Evolutionary conservation across 1,284 basidiomycete species (phyloP), one percentile per base, ranked within the genome.

Genomic region (Ustilago curta): DNA sequence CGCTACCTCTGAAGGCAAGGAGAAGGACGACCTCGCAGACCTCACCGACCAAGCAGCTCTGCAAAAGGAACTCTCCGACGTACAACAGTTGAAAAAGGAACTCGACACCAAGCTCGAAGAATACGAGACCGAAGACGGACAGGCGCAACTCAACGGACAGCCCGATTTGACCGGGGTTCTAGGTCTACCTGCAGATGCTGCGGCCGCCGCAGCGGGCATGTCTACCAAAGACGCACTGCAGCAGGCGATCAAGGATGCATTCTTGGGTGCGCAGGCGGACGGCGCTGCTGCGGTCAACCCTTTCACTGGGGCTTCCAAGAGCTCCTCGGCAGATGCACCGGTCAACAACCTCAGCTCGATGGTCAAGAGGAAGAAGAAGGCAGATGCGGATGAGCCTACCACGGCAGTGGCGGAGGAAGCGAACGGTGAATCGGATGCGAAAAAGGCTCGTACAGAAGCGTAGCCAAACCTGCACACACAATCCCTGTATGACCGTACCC

Each of bases 21-120:
- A 80, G 43, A 71, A 71, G 32, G 79, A 81, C 61, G 79, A 79
- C 16, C 60, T 84, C 6, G 61, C 61, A 14, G 56, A 69, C 0
- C 64, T 83, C 19, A 52, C 57, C 47, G 60, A 58, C 39, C 59
- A 73, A 9, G 59, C 71, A 27, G 58, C 73, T 21, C 49, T 80
- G 11, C 21, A 69, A 42, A 57, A 63, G 27, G 82, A 84, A 45
- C 57, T 74, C 4, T 55, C 73, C 12, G 83, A 84, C 52, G 70
- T 82, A 11, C 45, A 67, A 29, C 79, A 79, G 40, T 73, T 84
- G 52, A 74, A 83, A 31, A 58, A 68, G 25, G 83, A 84, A 31
- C 68, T 84, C 59, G 71, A 81, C 43, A 59, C 57, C 54, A 84
- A 84, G 64, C 58, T 84, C 25, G 80, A 81, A 23, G 83, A 84